phyloP scores from a whole-genome alignment of 345 rosid species.

The Salix udensis region DNA sequence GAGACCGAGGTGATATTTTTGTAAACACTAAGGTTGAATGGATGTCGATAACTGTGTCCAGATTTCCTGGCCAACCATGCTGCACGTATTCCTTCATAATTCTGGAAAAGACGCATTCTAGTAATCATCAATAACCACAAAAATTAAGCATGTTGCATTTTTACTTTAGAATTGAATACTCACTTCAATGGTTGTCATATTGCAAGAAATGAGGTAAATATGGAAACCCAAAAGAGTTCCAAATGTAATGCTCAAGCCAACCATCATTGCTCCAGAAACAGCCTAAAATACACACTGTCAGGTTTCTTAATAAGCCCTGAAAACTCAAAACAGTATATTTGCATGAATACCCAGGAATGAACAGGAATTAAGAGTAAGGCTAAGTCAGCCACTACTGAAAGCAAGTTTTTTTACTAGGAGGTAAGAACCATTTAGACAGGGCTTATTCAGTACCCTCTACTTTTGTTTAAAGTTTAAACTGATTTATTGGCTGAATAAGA shows the following conservation, averaged over 20 bases:
- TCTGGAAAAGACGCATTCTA: slow-evolving; percentile 34
- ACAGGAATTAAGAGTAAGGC: background rate
- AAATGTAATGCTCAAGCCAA: slow-evolving; percentile 42
- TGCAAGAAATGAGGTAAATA: slow-evolving; percentile 60
- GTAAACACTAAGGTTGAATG: slow-evolving; percentile 52
- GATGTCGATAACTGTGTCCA: slow-evolving; percentile 70
- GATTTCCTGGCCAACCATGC: slow-evolving; percentile 84
- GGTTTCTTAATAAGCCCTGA: background rate
- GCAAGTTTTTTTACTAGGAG: background rate
- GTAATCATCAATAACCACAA: slow-evolving; percentile 9
- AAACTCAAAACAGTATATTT: background rate
- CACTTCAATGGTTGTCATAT: slow-evolving; percentile 90
- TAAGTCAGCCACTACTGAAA: background rate
- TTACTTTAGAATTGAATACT: background rate
- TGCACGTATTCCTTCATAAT: slow-evolving; percentile 61
- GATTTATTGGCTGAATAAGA: background rate
- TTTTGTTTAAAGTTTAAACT: background rate
- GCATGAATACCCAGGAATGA: background rate
- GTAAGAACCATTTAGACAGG: background rate
- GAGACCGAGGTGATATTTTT: slow-evolving; percentile 57
- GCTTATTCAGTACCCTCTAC: background rate
- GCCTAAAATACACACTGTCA: slow-evolving; percentile 31
- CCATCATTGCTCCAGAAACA: slow-evolving; percentile 43
- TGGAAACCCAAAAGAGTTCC: slow-evolving; percentile 81
- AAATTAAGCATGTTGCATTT: background rate